Evolutionary conservation across 2,329 filamentous ascomycete species (phyloP), one percentile per base, ranked within the genome.

Genomic region (Cladosporium velox): DNA sequence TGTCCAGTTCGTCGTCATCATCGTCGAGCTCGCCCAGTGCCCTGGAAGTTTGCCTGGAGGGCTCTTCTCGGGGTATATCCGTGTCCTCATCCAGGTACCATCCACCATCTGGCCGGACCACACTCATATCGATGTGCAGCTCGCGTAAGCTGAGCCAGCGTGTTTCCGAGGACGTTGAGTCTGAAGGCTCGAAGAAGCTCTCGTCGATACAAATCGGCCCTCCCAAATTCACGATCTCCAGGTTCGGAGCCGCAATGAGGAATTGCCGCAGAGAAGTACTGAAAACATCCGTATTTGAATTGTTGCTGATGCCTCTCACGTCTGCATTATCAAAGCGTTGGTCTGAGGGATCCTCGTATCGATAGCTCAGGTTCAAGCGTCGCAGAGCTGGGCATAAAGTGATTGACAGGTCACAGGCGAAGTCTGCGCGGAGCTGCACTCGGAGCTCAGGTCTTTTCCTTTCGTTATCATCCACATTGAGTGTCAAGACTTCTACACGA

Each of bases 81-180:
- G 12, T 12, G 21, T 59, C 32, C 5, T 59, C 32, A 14, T 59
- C 55, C 28, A 59, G 34, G 34, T 59, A 58, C 55, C 55, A 58
- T 38, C 55, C 55, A 21, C 55, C 34, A 15, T 58, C 55, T 18
- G 55, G 55, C n/a, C 34, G 32, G 15, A 58, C 21, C 15, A 12
- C 18, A 15, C 32, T 38, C 55, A 58, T n/a, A 10, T 58, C 55
- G 7, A 58, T 28, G n/a, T 7, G 49, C n/a, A 52, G 15, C 12
- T 18, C 24, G 26, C 15, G 49, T 15, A 52, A 15, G 26, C 28
- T 6, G 21, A 28, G 18, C 49, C 21, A 52, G 14, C 26, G 10
- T 7, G 4, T 18, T 14, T 28, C 21, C 49, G 26, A 14, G 7
- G 12, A 15, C 8, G 7, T 3, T 21, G 51, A 28, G 7, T 18